Evolutionary conservation across 1,284 basidiomycete genomes (phyloP), one percentile per base, ranked within the genome.

Genomic region (Chalciporus piperatoides): DNA sequence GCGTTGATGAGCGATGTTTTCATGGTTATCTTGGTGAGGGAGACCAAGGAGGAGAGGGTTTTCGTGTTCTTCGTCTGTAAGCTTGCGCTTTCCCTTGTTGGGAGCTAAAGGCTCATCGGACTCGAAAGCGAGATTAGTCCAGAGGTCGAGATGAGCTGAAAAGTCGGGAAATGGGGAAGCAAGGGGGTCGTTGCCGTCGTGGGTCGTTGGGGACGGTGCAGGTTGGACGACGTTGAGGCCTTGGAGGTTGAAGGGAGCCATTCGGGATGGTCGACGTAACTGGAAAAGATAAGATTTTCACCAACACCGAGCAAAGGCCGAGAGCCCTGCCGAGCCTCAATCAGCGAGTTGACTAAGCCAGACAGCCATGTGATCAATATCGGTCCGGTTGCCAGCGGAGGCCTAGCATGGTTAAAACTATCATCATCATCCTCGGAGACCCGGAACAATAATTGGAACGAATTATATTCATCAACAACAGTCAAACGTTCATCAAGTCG

Each of bases 91-190:
- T 8, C 40, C 49, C 15, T 76, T 74, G 52, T 74, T 69, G 41
- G 55, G 23, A 48, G 62, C 49, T 64, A 70, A 59, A 19, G 82
- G 78, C 51, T 89, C 87, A 62, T 90, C 87, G 1, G 81, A 81
- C 40, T 89, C 81, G 68, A 92, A 92, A 12, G 81, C 71, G 54
- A 92, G 76, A 66, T 86, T 86, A 8, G 88, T 86, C 90, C 90
- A 92, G 44, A 90, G 73, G 66, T 89, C 87, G 51, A 92, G 82
- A 64, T 91, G 86, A 2, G 86, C 85, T 15, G 77, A 77, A 45
- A 90, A 75, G 65, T 90, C 89, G 10, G 82, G 82, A 63, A 82
- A 85, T 2, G 80, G 71, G 1, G 80, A 72, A 0, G 79, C 69
- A 50, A 87, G 76, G 36, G 87, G 73, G 54, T 86, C 82, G 1